A percentile compares a stretch with the other conserved stretches of the same genome.
Evolutionary conservation across 2,329 filamentous ascomycete genomes (phyloP).

Genomic region (Orbilia quercus): DNA sequence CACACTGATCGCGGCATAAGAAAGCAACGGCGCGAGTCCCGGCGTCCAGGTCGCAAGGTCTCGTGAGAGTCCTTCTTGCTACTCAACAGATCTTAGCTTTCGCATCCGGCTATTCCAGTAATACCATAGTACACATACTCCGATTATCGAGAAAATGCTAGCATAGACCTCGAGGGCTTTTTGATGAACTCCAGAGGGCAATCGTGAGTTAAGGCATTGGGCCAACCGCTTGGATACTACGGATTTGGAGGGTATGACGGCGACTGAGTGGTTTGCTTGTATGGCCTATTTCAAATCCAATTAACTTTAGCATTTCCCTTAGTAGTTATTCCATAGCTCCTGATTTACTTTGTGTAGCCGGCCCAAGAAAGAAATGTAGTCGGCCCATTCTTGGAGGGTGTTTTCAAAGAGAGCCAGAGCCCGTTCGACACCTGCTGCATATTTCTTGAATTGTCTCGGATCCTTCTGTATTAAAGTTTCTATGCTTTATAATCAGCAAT

Average conservation of each 20-base stretch:
- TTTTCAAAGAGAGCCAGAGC: constrained; percentile 86
- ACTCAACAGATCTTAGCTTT: constrained; percentile 56
- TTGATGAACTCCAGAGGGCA: constrained; percentile 96
- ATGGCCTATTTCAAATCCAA: constrained; percentile 72
- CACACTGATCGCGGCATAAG: constrained; percentile 92
- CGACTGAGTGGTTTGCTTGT: constrained; percentile 81
- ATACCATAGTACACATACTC: constrained; percentile 65
- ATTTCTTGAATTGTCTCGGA: constrained; percentile 78
- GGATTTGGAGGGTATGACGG: constrained; percentile 81
- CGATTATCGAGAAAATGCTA: constrained; percentile 87
- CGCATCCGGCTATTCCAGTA: constrained; percentile 52
- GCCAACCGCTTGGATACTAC: constrained; percentile 89
- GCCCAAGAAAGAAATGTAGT: constrained; percentile 97
- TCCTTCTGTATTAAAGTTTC: constrained; percentile 68
- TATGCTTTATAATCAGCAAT: constrained; percentile 20
- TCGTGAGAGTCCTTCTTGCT: constrained; percentile 77
- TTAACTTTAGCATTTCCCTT: not conserved
- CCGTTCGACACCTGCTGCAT: constrained; percentile 87
- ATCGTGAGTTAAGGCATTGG: constrained; percentile 90
- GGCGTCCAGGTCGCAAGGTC: constrained; percentile 91
- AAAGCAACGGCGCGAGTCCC: constrained; percentile 86
- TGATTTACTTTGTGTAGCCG: constrained; percentile 80
- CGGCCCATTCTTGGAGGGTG: constrained; percentile 96
- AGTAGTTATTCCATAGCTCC: not conserved
- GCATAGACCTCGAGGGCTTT: constrained; percentile 94